Evolutionary conservation across 768 basidiomycete species (phyloP).

Genomic region (Collybiopsis confluens): DNA sequence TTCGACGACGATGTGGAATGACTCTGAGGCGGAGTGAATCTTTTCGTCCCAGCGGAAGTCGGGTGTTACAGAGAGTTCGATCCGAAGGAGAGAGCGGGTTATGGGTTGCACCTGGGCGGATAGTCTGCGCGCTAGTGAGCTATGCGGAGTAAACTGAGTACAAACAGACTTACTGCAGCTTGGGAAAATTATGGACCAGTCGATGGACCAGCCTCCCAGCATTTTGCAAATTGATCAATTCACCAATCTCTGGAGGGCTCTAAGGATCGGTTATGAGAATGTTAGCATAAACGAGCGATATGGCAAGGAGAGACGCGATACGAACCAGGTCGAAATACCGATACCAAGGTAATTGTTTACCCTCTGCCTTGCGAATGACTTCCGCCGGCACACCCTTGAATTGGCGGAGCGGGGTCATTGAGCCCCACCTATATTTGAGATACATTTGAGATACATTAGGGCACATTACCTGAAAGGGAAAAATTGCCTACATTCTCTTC

Average conservation of each 20-base stretch:
- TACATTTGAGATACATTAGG: no score
- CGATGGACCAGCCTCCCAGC: slow-evolving; percentile 90
- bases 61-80: slow-evolving; percentile 92
- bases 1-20: slow-evolving; percentile 91
- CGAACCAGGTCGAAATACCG: slow-evolving; percentile 87
- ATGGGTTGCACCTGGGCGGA: slow-evolving; percentile 97
- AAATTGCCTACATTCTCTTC: slow-evolving; percentile 73
- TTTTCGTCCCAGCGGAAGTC: slow-evolving; percentile 99
- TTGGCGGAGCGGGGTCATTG: slow-evolving; percentile 95
- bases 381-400: slow-evolving; percentile 89
- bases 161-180: slow-evolving; percentile 62
- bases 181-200: slow-evolving; percentile 95
- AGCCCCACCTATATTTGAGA: slow-evolving; percentile 91
- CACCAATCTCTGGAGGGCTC: slow-evolving; percentile 88
- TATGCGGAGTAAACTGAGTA: neutral
- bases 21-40: slow-evolving; percentile 83
- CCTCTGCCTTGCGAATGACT: slow-evolving; percentile 86
- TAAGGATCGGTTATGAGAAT: no score
- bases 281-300: neutral
- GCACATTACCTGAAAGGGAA: no score
- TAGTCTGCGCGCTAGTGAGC: slow-evolving; percentile 39
- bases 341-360: slow-evolving; percentile 99
- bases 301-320: slow-evolving; percentile 4
- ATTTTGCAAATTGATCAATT: slow-evolving; percentile 90
- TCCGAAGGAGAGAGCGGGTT: slow-evolving; percentile 85